Evolutionary conservation across 805 yeast genomes (phyloP).

Genomic region (Lipomyces spencermartinsiae): DNA sequence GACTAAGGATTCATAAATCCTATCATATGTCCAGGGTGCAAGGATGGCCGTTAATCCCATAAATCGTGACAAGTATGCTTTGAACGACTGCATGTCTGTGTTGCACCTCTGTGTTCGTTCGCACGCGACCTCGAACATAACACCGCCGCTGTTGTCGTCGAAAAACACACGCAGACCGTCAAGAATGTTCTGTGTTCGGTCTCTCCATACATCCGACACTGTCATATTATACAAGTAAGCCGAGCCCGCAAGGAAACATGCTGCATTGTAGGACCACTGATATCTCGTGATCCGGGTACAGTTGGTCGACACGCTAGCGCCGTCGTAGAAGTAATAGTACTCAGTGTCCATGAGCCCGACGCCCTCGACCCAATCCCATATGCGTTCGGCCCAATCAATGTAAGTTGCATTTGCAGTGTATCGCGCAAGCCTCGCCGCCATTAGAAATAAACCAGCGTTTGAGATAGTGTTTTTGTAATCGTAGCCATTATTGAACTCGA

Average conservation of each 20-base stretch:
- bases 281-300: constrained; percentile 64
- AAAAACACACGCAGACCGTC: constrained; percentile 61
- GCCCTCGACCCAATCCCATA: constrained; percentile 74
- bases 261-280: constrained; percentile 90
- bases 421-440: constrained; percentile 84
- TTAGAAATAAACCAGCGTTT: constrained; percentile 78
- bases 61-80: constrained; percentile 78
- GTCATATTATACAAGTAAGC: constrained; percentile 83
- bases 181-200: constrained; percentile 62
- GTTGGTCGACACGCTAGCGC: constrained; percentile 54
- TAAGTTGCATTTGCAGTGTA: constrained; percentile 77
- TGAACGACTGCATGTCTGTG: constrained; percentile 90
- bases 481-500: constrained; percentile 91
- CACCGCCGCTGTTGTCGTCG: constrained; percentile 48
- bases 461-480: constrained; percentile 89
- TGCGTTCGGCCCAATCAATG: constrained; percentile 69
- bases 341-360: constrained; percentile 51
- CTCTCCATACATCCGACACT: constrained; percentile 66
- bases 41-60: constrained; percentile 75
- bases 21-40: constrained; percentile 58
- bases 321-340: constrained; percentile 56
- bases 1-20: constrained; percentile 47
- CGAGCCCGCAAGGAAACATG: constrained; percentile 75
- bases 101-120: constrained; percentile 70
- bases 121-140: constrained; percentile 86